Percentiles rank a stretch among this genome's conserved stretches.
phyloP scores from a whole-genome alignment of 1,139 yeast species.

The Komagataea norvegica region DNA sequence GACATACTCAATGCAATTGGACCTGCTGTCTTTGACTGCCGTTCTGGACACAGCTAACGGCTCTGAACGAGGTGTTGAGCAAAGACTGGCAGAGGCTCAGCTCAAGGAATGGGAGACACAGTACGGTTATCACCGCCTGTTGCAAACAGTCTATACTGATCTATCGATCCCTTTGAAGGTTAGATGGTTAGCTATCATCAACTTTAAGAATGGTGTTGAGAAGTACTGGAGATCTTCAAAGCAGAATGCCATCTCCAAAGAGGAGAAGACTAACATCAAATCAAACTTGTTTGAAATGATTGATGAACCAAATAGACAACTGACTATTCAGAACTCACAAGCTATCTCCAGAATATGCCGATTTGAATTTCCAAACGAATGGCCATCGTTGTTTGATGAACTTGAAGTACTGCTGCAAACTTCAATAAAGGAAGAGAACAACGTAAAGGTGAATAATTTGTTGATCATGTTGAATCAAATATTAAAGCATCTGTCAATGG shows the following conservation, averaged over 20 bases:
- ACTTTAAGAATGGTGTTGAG: conserved; percentile 83
- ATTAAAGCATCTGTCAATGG: conserved; percentile 66
- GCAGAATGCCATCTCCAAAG: conserved; percentile 48
- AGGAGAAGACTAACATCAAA: conserved; percentile 66
- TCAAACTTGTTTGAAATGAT: conserved; percentile 53
- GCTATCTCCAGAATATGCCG: conserved; percentile 74
- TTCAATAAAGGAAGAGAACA: conserved; percentile 37
- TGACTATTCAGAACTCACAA: conserved; percentile 79
- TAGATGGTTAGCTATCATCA: conserved; percentile 84
- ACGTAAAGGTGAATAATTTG: conserved; percentile 54
- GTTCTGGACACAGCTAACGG: conserved; percentile 49
- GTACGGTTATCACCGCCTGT: conserved; percentile 53
- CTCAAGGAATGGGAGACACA: conserved; percentile 61
- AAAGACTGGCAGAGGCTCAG: conserved; percentile 63
- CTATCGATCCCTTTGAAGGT: conserved; percentile 53
- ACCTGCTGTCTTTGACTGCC: conserved; percentile 22
- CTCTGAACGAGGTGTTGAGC: conserved; percentile 42
- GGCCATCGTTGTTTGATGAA: conserved; percentile 77
- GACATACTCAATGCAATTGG: conserved; percentile 14
- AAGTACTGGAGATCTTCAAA: conserved; percentile 76
- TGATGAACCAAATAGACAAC: conserved; percentile 67
- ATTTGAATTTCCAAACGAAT: conserved; percentile 79
- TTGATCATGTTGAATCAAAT: conserved; percentile 70
- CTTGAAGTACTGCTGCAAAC: conserved; percentile 45
- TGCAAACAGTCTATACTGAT: conserved; percentile 62